Conservation (phyloP, 768 basidiomycete species). For the Nevesoporus exiguus region DNA sequence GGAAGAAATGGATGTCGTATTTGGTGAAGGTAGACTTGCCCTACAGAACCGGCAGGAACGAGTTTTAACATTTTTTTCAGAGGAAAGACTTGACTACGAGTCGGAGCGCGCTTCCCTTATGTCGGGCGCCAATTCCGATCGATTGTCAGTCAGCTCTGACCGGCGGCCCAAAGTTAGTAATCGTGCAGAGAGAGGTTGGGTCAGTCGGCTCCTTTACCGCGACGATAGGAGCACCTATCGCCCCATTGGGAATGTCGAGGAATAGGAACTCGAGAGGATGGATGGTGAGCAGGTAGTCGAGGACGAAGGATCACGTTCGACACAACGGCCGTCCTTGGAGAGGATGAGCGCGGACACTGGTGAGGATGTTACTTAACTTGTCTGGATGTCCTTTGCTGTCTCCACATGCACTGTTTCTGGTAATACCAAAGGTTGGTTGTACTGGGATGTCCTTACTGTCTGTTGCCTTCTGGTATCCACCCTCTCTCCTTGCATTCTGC, state of each 20-base stretch:
- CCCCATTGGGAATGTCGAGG: conserved; percentile 45
- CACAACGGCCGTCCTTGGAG: conserved; percentile 14
- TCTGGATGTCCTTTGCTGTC: not conserved
- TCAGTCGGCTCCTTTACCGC: conserved; percentile 48
- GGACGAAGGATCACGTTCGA: conserved; percentile 21
- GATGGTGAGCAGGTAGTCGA: conserved; percentile 31
- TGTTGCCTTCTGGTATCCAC: conserved; percentile 9
- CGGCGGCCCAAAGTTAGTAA: conserved; percentile 23
- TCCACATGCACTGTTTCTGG: conserved; percentile 6
- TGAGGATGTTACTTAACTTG: conserved; percentile 8
- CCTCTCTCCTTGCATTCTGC: conserved; percentile 28
- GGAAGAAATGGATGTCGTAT: conserved; percentile 89
- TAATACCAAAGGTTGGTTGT: conserved; percentile 3
- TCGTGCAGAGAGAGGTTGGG: conserved; percentile 40
- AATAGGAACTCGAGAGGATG: conserved; percentile 61
- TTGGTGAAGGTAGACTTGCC: conserved; percentile 70
- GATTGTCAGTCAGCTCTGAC: conserved; percentile 33
- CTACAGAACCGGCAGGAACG: conserved; percentile 11
- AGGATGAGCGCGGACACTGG: conserved; percentile 8
- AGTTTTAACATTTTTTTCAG: conserved; percentile 26
- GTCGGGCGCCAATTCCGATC: conserved; percentile 36
- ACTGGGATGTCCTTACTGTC: conserved; percentile 1
- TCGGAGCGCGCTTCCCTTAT: conserved; percentile 59
- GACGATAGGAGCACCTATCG: conserved; percentile 42
- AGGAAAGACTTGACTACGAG: conserved; percentile 65